Conservation (phyloP, 768 basidiomycete species). For the Boletus rex-veris region DNA sequence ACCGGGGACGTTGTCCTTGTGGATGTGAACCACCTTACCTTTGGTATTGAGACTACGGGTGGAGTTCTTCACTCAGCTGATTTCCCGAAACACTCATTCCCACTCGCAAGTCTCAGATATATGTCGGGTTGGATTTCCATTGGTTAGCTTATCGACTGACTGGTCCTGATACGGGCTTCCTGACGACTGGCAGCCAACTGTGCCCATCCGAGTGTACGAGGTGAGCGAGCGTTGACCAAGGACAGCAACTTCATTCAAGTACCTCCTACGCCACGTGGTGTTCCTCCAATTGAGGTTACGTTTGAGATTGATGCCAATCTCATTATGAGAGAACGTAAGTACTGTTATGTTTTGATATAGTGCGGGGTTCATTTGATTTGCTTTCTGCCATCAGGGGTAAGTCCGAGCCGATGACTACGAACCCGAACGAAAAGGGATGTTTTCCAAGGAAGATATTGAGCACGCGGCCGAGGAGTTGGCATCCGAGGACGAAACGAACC, state of each 20-base stretch:
- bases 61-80: conserved; percentile 98
- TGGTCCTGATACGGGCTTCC: conserved; percentile 50
- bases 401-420: conserved; percentile 87
- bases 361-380: too few relatives aligned
- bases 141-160: not conserved
- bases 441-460: too few relatives aligned
- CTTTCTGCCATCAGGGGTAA: conserved; percentile 56
- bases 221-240: conserved; percentile 95
- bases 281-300: conserved; percentile 95
- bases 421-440: conserved; percentile 86
- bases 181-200: conserved; percentile 90
- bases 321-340: conserved; percentile 93
- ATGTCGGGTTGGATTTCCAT: conserved; percentile 17
- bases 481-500: conserved; percentile 71
- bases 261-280: too few relatives aligned
- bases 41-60: conserved; percentile 98
- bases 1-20: conserved; percentile 91
- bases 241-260: conserved; percentile 98
- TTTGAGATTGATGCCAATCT: conserved; percentile 96
- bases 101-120: conserved; percentile 90
- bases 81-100: conserved; percentile 64
- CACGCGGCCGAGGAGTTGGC: conserved; percentile 93
- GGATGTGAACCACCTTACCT: conserved; percentile 94
- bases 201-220: conserved; percentile 96
- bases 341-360: not conserved